Percentiles rank a stretch among this genome's conserved stretches.
Evolutionary conservation across 306 rosid species (phyloP).

Genomic region (Citrullus amarus): DNA sequence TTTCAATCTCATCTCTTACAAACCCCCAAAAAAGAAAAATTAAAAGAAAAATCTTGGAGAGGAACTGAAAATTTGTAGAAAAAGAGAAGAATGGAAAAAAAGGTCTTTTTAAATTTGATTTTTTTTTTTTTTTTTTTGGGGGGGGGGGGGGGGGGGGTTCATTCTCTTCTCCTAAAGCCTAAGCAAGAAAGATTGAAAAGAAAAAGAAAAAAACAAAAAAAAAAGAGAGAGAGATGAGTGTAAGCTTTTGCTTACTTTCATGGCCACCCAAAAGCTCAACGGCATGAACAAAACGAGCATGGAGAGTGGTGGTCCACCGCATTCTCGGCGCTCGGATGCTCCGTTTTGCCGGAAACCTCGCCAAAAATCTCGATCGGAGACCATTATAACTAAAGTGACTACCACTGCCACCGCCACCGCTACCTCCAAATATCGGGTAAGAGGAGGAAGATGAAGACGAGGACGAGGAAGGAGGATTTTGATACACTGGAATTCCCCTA

Average conservation of each 20-base stretch:
- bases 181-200: not conserved
- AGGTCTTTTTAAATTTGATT: no score
- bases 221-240: conserved; percentile 2
- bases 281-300: conserved; percentile 94
- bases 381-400: not conserved
- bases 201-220: not conserved
- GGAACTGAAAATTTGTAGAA: not conserved
- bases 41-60: not conserved
- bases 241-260: conserved; percentile 54
- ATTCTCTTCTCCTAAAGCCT: not conserved
- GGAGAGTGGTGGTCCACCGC: conserved; percentile 99
- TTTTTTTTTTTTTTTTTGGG: no score
- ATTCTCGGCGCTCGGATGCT: conserved; percentile 94
- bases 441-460: not conserved
- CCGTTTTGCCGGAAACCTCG: conserved; percentile 76
- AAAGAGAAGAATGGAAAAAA: not conserved
- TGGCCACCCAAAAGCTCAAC: conserved; percentile 97
- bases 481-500: conserved; percentile 88
- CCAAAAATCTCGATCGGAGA: conserved; percentile 29
- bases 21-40: no score
- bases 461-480: conserved; percentile 48
- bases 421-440: not conserved
- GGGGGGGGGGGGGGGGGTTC: no score
- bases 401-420: not conserved
- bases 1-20: no score